These are phyloP conservation scores for Fusarium humuli DNA, from an alignment of 2,329 filamentous ascomycete genomes.

Conservation along the genomic window DNA sequence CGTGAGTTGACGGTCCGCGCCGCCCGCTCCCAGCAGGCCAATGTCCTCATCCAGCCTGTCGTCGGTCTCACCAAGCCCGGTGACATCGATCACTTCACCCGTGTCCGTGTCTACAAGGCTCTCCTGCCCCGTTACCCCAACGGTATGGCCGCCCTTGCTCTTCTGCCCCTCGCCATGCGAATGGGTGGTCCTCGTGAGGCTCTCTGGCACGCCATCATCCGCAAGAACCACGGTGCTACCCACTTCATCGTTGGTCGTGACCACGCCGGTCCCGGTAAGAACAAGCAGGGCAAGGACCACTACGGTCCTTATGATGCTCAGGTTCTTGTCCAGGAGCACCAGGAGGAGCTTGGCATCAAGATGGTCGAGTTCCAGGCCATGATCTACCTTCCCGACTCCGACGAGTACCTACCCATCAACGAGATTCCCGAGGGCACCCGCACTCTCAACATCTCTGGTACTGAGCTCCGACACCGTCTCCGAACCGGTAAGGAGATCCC, in stretches of 20 bases:
- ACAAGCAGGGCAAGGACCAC: conserved; percentile 96
- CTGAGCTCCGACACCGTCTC: conserved; percentile 91
- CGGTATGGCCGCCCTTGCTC: conserved; percentile 96
- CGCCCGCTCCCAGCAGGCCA: conserved; percentile 94
- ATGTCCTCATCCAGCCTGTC: conserved; percentile 98
- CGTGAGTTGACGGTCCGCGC: conserved; percentile 97
- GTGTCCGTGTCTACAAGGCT: conserved; percentile 98
- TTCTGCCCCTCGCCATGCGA: conserved; percentile 96
- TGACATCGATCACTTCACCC: conserved; percentile 99
- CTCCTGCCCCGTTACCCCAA: conserved; percentile 97
- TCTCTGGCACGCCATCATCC: conserved; percentile 99
- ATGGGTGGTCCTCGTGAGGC: conserved; percentile 99
- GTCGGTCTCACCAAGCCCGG: conserved; percentile 98
- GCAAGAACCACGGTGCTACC: conserved; percentile 98
- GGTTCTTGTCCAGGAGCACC: conserved; percentile 95
- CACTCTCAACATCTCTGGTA: conserved; percentile 88
- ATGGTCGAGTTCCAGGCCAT: conserved; percentile 99
- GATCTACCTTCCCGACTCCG: conserved; percentile 96
- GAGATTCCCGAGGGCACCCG: conserved; percentile 85
- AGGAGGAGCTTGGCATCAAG: conserved; percentile 95
- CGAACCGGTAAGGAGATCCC: conserved; percentile 94
- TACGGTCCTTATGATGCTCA: conserved; percentile 99
- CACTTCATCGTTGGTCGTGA: conserved; percentile 99
- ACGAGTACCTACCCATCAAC: conserved; percentile 95
- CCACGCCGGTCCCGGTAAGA: conserved; percentile 97